These are phyloP conservation scores for Termitomyces sp. DNA, from an alignment of 768 basidiomycete genomes.

Conservation along the genomic window DNA sequence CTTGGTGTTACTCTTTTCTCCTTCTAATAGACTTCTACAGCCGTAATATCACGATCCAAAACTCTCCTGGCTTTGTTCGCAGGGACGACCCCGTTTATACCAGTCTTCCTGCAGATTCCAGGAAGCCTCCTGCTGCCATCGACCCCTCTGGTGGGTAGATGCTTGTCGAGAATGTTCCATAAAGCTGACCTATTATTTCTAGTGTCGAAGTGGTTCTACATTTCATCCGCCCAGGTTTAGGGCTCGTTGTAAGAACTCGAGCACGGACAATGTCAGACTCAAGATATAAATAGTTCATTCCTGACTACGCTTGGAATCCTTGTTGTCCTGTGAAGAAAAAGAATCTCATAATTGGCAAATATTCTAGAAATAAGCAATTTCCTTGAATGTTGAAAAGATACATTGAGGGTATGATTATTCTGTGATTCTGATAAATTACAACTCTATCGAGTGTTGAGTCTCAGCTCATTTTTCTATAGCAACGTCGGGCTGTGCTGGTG, in stretches of 20 bases:
- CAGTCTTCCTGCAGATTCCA: slow-evolving; percentile 71
- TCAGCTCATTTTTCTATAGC: slow-evolving; percentile 30
- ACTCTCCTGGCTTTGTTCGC: slow-evolving; percentile 67
- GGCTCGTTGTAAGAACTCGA: not conserved
- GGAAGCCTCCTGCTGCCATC: slow-evolving; percentile 82
- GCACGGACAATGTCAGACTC: slow-evolving; percentile 1
- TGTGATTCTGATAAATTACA: slow-evolving; percentile 15
- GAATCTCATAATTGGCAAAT: no score
- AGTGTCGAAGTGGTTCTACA: slow-evolving; percentile 96
- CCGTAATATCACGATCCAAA: slow-evolving; percentile 73
- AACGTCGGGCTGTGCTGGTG: slow-evolving; percentile 59
- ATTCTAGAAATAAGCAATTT: not conserved
- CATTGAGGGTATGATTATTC: slow-evolving; percentile 15
- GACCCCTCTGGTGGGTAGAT: slow-evolving; percentile 78
- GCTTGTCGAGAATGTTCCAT: not conserved
- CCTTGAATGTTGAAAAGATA: not conserved
- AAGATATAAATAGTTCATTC: not conserved
- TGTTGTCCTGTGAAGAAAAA: not conserved
- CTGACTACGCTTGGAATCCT: not conserved
- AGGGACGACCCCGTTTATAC: slow-evolving; percentile 63
- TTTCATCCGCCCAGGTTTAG: slow-evolving; percentile 83
- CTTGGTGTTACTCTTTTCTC: not conserved
- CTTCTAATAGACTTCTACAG: slow-evolving; percentile 37
- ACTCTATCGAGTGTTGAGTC: slow-evolving; percentile 20
- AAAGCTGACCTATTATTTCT: slow-evolving; percentile 10